Base-by-base conservation (phyloP, 2,329 filamentous ascomycete genomes). In the Hypocrella siamensis region DNA sequence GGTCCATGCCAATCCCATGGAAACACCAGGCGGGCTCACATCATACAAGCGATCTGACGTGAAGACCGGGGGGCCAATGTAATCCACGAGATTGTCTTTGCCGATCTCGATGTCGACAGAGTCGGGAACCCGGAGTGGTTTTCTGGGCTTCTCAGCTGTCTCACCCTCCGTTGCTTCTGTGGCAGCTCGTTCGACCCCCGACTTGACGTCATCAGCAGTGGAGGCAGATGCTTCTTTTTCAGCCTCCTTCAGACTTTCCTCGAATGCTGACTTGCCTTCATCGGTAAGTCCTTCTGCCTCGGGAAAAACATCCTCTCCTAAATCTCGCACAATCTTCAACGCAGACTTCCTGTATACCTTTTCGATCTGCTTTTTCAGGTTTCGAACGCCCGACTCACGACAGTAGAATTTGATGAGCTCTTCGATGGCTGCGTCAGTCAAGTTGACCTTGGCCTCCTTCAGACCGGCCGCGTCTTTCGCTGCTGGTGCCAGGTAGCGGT, bases 331-430 rank as follows among this genome's bases (percentile, higher is more conserved):
- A 42, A 98, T 98, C 60, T 94, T 96, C 39, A 98, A 66, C 0
- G 90, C 92, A 11, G 88, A 85, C 58, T 98, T 98, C 36, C 90
- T 77, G 58, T 94, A 98, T 3, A 98, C 84, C 63, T 98, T 98
- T 55, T 98, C 90, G 39, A 98, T 98, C 54, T 96, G 88, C 64
- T 98, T 96, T 70, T 98, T 98, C 38, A 98, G 62, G 50, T 98
- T 98, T 42, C 90, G 79, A 7, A 98, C 92, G 45, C 90, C 90
- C 27, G 85, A 93, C 58, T 98, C 90, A 27, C 90, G 81, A 59
- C 86, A 94, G 61, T 98, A 98, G 17, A 84, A 93, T 60, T 96
- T 96, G 63, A 98, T 98, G 28, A 98, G 68, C 56, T 98, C 90
- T 47, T 90, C 79, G 28, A 98, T 92, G 10, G 88, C 92, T 35